Evolutionary conservation across 2,329 filamentous ascomycete genomes (phyloP), one percentile per base, ranked within the genome.

Genomic region (Chlorencoelia australis): DNA sequence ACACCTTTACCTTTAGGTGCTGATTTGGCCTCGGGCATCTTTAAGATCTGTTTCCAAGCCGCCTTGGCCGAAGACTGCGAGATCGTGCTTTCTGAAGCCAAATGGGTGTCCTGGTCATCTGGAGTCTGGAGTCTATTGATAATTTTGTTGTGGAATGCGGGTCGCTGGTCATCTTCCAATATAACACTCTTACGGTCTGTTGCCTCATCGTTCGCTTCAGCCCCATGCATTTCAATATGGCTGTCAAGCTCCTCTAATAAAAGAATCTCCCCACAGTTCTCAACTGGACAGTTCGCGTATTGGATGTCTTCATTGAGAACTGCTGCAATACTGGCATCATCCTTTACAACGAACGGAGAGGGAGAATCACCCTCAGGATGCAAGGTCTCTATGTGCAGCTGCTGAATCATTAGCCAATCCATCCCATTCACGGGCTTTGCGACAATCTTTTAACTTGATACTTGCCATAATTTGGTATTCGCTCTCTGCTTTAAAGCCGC

Each of bases 221-320:
- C 39, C 24, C 30, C 39, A 50, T 81, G 76, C 38, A 79, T 60
- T 47, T 78, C 71, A 22, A 79, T 50, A 50, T 82, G 77, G 29
- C 62, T 66, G 11, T 71, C 65, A 22, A 80, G 59, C 47, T 79
- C 71, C 11, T 60, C 54, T 6, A 62, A 48, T 5, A 63, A 56
- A 14, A 79, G 54, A n/a, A 64, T 53, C 53, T 82, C 76, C 20
- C 70, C 71, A 50, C 79, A 83, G 15, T 65, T 68, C 11, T 71
- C 66, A 21, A 67, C 45, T 1, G 71, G 67, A 47, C 75, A 79
- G 27, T 68, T 61, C 15, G 66, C 59, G 49, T 74, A 75, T 11
- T 59, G 40, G 6, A 46, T 43, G 25, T 61, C 56, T 7, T 59
- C 53, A 22, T 54, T 48, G 30, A 44, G 39, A 26, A 46, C 42